These are phyloP conservation scores for Ballota nigra DNA, from an alignment of 257 asterid species.

Conservation along the genomic window DNA sequence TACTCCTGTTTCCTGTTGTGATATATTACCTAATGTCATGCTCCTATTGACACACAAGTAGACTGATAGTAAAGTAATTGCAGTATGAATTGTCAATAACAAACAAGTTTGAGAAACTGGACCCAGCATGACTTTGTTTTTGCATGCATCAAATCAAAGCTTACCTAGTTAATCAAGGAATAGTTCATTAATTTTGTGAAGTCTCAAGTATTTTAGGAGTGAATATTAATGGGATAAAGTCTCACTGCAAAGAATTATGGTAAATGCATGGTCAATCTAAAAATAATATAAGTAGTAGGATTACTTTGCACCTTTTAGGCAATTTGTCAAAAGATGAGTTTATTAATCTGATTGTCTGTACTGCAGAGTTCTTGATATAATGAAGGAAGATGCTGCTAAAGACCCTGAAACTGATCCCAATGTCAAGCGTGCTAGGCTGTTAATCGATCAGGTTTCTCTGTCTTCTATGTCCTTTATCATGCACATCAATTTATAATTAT, in stretches of 20 bases:
- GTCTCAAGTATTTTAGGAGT: background rate
- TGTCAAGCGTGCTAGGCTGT: conserved; percentile 64
- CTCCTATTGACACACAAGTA: background rate
- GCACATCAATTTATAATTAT: background rate
- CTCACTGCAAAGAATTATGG: background rate
- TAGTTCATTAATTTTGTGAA: background rate
- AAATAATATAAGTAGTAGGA: background rate
- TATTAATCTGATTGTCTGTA: conserved; percentile 12
- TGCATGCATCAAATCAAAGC: conserved; percentile 5
- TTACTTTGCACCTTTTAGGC: background rate
- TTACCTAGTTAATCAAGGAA: background rate
- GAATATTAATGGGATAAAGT: background rate
- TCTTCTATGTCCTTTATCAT: conserved; percentile 2
- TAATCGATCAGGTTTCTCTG: conserved; percentile 66
- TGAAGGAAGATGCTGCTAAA: conserved; percentile 73
- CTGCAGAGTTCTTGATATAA: conserved; percentile 84
- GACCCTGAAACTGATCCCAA: conserved; percentile 75
- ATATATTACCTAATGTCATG: background rate
- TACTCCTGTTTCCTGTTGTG: conserved; percentile 6
- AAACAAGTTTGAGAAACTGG: conserved; percentile 5
- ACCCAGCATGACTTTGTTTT: background rate
- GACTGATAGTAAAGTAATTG: background rate
- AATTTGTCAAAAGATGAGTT: conserved; percentile 5
- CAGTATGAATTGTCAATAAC: background rate
- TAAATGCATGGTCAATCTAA: background rate